A percentile compares a stretch with the other conserved stretches of the same genome.
Evolutionary conservation across 2,329 filamentous ascomycete genomes (phyloP).

Genomic region (Talaromyces sp.): DNA sequence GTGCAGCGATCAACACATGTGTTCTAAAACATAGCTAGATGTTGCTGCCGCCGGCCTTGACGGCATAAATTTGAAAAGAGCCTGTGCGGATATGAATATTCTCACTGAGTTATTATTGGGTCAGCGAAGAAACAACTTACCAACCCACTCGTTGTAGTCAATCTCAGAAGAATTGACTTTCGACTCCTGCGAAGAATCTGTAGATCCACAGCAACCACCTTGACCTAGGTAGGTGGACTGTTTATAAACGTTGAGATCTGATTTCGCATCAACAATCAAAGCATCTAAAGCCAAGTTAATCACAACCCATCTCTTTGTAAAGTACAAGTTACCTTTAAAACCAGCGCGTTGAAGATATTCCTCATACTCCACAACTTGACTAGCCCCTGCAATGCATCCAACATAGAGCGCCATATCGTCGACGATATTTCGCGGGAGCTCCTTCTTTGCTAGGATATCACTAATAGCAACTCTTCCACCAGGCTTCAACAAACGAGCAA

Average conservation of each 20-base stretch:
- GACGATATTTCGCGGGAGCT: slow-evolving; percentile 45
- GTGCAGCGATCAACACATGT: no score
- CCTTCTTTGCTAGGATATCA: slow-evolving; percentile 53
- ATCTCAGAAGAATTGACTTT: slow-evolving; percentile 20
- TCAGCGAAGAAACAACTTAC: slow-evolving; percentile 31
- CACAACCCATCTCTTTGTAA: neutral
- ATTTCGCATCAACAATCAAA: slow-evolving; percentile 3
- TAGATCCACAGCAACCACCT: slow-evolving; percentile 16
- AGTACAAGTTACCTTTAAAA: slow-evolving; percentile 38
- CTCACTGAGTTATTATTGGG: neutral
- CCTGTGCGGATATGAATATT: slow-evolving; percentile 23
- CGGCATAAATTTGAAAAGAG: slow-evolving; percentile 48
- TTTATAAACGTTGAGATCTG: slow-evolving; percentile 5
- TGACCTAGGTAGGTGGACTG: slow-evolving; percentile 3
- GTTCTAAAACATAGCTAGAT: neutral
- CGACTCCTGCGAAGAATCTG: neutral
- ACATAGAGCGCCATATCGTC: slow-evolving; percentile 51
- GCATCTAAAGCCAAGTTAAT: neutral
- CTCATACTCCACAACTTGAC: slow-evolving; percentile 49
- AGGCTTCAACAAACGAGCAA: slow-evolving; percentile 52
- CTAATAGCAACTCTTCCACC: slow-evolving; percentile 56
- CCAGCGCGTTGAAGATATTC: slow-evolving; percentile 47
- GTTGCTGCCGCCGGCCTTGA: slow-evolving; percentile 30
- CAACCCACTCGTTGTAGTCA: slow-evolving; percentile 50
- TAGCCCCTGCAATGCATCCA: slow-evolving; percentile 57